Conservation (phyloP, 805 yeast species). For the Brettanomyces custersianus region DNA sequence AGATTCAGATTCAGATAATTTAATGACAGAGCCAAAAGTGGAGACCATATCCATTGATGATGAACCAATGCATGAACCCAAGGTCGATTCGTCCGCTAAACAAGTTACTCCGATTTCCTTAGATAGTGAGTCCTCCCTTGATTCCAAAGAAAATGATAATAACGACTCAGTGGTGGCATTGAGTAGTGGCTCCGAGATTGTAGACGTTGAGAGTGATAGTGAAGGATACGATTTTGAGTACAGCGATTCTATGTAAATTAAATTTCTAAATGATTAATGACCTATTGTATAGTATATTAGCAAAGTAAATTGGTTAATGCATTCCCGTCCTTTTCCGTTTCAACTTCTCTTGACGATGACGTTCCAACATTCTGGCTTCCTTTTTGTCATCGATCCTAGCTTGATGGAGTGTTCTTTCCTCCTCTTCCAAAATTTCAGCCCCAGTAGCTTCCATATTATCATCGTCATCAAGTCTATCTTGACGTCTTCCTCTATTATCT, state of each 20-base stretch:
- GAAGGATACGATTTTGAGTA: conserved; percentile 40
- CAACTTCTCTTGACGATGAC: conserved; percentile 36
- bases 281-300: neutral
- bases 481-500: conserved; percentile 34
- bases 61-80: no score
- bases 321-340: conserved; percentile 15
- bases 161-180: no score
- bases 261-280: neutral
- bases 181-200: conserved; percentile 1
- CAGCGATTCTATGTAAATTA: conserved; percentile 22
- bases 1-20: no score
- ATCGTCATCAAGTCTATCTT: conserved; percentile 35
- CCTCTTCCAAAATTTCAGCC: conserved; percentile 79
- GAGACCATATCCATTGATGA: neutral
- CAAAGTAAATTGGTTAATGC: neutral
- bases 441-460: conserved; percentile 95
- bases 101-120: no score
- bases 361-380: conserved; percentile 56
- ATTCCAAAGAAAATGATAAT: no score
- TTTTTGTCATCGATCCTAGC: conserved; percentile 71
- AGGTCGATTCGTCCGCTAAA: no score
- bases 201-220: conserved; percentile 4
- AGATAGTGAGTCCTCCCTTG: no score
- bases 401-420: conserved; percentile 51
- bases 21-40: neutral